A percentile compares a stretch with the other conserved stretches of the same genome.
These are phyloP conservation scores for Neckera pumila DNA, from an alignment of 225 moss, liverwort and hornwort species.

Conservation along the genomic window DNA sequence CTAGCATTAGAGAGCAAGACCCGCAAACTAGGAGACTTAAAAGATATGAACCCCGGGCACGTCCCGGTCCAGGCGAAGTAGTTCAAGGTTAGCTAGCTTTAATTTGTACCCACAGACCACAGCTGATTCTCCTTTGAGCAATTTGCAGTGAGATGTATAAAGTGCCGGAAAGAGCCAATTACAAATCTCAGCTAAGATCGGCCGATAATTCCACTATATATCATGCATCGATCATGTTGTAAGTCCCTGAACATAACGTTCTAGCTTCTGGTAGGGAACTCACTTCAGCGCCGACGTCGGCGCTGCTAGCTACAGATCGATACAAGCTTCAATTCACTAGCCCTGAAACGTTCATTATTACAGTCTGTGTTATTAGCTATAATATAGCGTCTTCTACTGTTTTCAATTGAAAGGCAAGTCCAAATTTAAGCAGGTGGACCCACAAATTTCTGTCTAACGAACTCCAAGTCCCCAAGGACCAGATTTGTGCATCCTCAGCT, in stretches of 20 bases:
- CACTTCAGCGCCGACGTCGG: not conserved
- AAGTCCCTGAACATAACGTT: not conserved
- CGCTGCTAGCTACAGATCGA: not conserved
- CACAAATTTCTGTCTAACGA: not conserved
- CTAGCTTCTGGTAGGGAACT: not conserved
- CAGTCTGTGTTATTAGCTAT: too few species aligned
- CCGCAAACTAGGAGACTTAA: not conserved
- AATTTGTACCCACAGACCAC: not conserved
- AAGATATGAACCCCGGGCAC: too few species aligned
- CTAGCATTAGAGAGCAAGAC: too few species aligned
- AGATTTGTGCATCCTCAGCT: not conserved
- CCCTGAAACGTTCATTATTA: not conserved
- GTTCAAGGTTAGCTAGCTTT: not conserved
- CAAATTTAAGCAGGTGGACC: not conserved
- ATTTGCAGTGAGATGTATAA: too few species aligned
- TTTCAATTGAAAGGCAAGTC: not conserved
- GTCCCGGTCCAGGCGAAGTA: not conserved
- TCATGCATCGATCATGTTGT: not conserved
- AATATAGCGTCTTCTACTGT: not conserved
- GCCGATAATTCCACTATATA: too few species aligned
- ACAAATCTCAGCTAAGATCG: not conserved
- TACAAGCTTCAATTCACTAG: not conserved
- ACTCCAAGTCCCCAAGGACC: not conserved
- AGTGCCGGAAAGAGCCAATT: not conserved
- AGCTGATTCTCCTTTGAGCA: not conserved